Percentiles rank a stretch among this genome's conserved stretches.
Conservation (phyloP, 2,329 filamentous ascomycete species). For the Trichoderma simmonsii region DNA sequence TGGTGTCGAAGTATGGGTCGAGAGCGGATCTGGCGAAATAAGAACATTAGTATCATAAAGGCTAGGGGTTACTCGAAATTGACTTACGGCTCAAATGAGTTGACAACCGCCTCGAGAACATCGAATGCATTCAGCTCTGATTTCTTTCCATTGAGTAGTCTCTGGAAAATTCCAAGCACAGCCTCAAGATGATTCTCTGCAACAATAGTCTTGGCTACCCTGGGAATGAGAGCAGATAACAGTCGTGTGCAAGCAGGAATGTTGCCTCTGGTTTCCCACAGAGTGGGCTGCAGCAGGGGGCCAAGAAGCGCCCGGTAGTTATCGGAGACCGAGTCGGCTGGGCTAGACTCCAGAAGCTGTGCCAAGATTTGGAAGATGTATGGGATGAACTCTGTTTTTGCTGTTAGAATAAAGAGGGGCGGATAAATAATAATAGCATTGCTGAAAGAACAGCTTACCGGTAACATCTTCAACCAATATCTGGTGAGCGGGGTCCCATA, state of each 20-base stretch:
- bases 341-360: conserved; percentile 82
- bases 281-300: conserved; percentile 72
- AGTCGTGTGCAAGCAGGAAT: conserved; percentile 87
- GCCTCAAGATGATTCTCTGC: conserved; percentile 79
- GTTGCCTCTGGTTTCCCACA: conserved; percentile 93
- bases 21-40: conserved; percentile 52
- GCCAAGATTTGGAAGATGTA: conserved; percentile 96
- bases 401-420: neutral
- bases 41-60: neutral
- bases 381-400: conserved; percentile 75
- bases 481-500: conserved; percentile 79
- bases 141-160: conserved; percentile 74
- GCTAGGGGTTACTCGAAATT: neutral
- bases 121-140: conserved; percentile 88
- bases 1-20: conserved; percentile 72
- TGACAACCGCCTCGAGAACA: conserved; percentile 76
- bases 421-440: neutral
- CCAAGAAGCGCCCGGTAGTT: conserved; percentile 77
- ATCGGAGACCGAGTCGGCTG: conserved; percentile 70
- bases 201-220: conserved; percentile 69
- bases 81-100: conserved; percentile 66
- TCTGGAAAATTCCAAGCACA: conserved; percentile 94
- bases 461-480: conserved; percentile 81
- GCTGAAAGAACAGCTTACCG: conserved; percentile 44
- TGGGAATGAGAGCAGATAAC: conserved; percentile 77